Percentiles rank a stretch among this genome's conserved stretches.
These are phyloP conservation scores for Trametes versicolor DNA, from an alignment of 1,284 basidiomycete genomes.

Conservation along the genomic window DNA sequence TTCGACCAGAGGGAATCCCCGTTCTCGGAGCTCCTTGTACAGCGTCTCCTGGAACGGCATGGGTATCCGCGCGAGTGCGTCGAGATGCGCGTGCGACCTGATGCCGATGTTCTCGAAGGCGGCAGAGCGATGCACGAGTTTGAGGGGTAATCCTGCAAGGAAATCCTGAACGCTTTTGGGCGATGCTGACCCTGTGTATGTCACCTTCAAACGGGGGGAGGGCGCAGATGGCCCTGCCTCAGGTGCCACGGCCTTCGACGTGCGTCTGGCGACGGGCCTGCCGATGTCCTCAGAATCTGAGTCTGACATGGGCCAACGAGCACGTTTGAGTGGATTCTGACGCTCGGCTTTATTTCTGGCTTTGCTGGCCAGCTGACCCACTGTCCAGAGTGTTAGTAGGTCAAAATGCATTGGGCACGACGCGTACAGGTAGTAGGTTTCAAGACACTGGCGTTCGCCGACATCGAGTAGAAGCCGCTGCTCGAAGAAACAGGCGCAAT, in stretches of 20 bases:
- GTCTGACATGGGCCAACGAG: neutral
- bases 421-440: too few relatives aligned
- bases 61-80: slow-evolving; percentile 7
- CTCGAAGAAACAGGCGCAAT: too few relatives aligned
- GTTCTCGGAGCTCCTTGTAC: slow-evolving; percentile 3
- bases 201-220: too few relatives aligned
- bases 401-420: too few relatives aligned
- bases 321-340: neutral
- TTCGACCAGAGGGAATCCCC: slow-evolving; percentile 1
- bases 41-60: slow-evolving; percentile 1
- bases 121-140: slow-evolving; percentile 1
- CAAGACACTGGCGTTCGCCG: too few relatives aligned
- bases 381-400: neutral
- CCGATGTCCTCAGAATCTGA: neutral
- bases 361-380: too few relatives aligned
- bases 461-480: too few relatives aligned
- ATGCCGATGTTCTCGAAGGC: slow-evolving; percentile 7
- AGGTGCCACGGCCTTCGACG: neutral
- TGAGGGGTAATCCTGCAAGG: slow-evolving; percentile 6
- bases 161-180: neutral
- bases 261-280: neutral
- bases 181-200: neutral
- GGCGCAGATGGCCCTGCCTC: neutral
- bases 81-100: neutral
- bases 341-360: too few relatives aligned